Evolutionary conservation across 176 grass and related monocot genomes (phyloP).

Genomic region (Carex littledalei): DNA sequence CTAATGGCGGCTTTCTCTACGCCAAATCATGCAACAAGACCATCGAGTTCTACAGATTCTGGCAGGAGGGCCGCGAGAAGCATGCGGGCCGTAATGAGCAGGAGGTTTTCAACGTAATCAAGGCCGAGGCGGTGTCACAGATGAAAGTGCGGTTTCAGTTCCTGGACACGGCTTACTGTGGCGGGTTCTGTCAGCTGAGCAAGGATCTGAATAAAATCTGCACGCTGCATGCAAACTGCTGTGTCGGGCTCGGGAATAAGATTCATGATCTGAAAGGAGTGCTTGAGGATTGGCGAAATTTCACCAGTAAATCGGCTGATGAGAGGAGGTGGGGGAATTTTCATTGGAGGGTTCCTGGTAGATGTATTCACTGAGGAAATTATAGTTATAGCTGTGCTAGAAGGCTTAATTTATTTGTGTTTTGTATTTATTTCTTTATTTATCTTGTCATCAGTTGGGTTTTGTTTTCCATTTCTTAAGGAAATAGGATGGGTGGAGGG

Average conservation of each 20-base stretch:
- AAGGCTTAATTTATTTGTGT: conserved; percentile 6
- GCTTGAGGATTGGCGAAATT: conserved; percentile 69
- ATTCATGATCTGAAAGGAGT: conserved; percentile 50
- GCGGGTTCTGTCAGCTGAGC: conserved; percentile 73
- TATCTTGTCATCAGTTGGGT: not conserved
- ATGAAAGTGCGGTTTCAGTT: conserved; percentile 69
- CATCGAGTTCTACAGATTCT: conserved; percentile 65
- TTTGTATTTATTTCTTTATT: conserved; percentile 20
- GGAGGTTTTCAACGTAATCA: conserved; percentile 88
- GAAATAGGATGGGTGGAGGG: not conserved
- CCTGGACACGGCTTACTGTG: conserved; percentile 61
- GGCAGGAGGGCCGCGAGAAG: conserved; percentile 42
- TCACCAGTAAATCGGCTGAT: conserved; percentile 33
- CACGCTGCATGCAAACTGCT: conserved; percentile 84
- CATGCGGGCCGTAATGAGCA: conserved; percentile 74
- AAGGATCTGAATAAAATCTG: conserved; percentile 87
- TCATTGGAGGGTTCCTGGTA: conserved; percentile 65
- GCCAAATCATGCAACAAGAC: conserved; percentile 56
- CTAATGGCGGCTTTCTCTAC: conserved; percentile 88
- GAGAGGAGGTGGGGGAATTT: conserved; percentile 43
- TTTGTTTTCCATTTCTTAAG: not conserved
- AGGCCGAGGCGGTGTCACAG: conserved; percentile 31
- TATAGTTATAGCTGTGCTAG: conserved; percentile 11
- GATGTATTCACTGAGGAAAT: conserved; percentile 58
- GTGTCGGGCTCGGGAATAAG: conserved; percentile 58